phyloP scores from a whole-genome alignment of 768 basidiomycete genomes.

The Xerocomellus chrysenteron region DNA sequence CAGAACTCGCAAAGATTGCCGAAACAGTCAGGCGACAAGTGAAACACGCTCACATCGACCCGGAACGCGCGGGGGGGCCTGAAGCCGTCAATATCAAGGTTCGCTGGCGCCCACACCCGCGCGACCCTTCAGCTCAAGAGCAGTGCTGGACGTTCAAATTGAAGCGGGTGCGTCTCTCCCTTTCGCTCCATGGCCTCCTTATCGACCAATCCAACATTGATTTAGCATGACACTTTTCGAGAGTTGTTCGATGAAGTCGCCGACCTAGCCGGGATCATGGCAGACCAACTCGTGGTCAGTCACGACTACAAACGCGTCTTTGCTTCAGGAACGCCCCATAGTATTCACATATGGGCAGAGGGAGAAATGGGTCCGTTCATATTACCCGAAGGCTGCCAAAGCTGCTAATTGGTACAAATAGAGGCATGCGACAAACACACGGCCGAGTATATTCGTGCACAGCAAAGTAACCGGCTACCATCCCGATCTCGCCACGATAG shows the following conservation, averaged over 20 bases:
- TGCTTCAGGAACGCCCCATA: constrained; percentile 64
- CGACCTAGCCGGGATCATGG: constrained; percentile 53
- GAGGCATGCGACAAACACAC: constrained; percentile 67
- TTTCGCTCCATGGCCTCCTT: not conserved
- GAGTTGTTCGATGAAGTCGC: constrained; percentile 65
- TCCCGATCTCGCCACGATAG: constrained; percentile 20
- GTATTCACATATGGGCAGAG: constrained; percentile 65
- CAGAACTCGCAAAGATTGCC: constrained; percentile 62
- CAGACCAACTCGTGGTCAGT: constrained; percentile 55
- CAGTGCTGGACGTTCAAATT: constrained; percentile 53
- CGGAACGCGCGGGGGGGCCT: constrained; percentile 32
- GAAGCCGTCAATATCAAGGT: constrained; percentile 51
- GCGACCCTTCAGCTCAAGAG: constrained; percentile 39
- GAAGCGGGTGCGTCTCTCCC: constrained; percentile 48
- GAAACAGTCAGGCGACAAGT: constrained; percentile 35
- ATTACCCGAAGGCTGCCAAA: not conserved
- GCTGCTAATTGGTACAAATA: constrained; percentile 29
- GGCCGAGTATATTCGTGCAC: constrained; percentile 59
- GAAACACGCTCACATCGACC: constrained; percentile 22
- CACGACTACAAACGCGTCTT: constrained; percentile 65
- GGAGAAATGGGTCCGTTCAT: constrained; percentile 58
- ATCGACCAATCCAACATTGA: not conserved
- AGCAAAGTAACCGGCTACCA: constrained; percentile 26
- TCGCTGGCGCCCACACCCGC: constrained; percentile 67
- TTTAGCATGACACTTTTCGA: constrained; percentile 64